A percentile compares a stretch with the other conserved stretches of the same genome.
Conservation (phyloP, 352 stramenopile genomes). For the Globisporangium orthogonon region DNA sequence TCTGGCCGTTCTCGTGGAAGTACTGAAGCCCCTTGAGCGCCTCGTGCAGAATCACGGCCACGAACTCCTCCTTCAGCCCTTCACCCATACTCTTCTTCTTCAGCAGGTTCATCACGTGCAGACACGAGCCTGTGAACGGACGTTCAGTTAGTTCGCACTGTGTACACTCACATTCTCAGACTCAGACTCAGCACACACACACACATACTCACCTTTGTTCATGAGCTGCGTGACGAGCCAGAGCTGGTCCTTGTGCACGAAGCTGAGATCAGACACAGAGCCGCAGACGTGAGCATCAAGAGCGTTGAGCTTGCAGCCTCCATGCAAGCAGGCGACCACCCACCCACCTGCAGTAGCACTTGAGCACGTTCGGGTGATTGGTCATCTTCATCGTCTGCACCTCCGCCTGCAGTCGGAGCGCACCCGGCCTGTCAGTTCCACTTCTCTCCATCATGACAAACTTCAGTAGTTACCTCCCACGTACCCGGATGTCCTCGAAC, state of each 20-base stretch:
- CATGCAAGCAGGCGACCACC: not conserved
- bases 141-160: not conserved
- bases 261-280: constrained; percentile 42
- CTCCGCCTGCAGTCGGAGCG: constrained; percentile 58
- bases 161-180: not conserved
- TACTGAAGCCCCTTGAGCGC: constrained; percentile 97
- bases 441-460: too few species aligned
- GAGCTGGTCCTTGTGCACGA: constrained; percentile 96
- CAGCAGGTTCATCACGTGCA: constrained; percentile 95
- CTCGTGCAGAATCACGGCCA: constrained; percentile 96
- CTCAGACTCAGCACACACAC: not conserved
- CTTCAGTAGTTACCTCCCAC: constrained; percentile 5
- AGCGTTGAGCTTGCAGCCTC: not conserved
- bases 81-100: constrained; percentile 89
- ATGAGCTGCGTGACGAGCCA: constrained; percentile 99
- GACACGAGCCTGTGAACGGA: constrained; percentile 72
- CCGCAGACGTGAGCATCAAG: not conserved
- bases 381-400: constrained; percentile 99
- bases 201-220: constrained; percentile 84
- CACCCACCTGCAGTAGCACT: constrained; percentile 90
- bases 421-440: not conserved
- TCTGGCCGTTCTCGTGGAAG: constrained; percentile 98
- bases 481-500: constrained; percentile 87
- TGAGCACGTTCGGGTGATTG: constrained; percentile 97
- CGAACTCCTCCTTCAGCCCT: constrained; percentile 92